Percentiles rank a stretch among this genome's conserved stretches.
Evolutionary conservation across 2,329 filamentous ascomycete species (phyloP).

Genomic region (Samsoniella hepiali): DNA sequence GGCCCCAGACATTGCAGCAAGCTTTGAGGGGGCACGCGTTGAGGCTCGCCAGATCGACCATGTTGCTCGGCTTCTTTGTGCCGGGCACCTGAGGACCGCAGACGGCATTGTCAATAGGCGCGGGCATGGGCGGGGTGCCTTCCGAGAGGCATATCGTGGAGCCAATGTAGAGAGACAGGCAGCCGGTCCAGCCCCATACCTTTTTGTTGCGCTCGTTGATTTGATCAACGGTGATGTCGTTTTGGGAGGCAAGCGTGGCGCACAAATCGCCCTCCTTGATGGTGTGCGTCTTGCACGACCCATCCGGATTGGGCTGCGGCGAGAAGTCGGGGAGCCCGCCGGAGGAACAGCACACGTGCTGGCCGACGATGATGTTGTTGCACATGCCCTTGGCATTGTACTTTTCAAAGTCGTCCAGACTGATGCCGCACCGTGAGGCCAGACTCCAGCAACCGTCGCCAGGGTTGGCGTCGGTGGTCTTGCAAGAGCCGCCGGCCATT

Average conservation of each 20-base stretch:
- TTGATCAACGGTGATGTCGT: background rate
- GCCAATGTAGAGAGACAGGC: slow-evolving; percentile 19
- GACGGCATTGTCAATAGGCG: slow-evolving; percentile 30
- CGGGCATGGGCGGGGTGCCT: slow-evolving; percentile 27
- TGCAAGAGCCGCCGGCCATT: background rate
- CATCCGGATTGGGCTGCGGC: slow-evolving; percentile 9
- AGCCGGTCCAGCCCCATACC: slow-evolving; percentile 29
- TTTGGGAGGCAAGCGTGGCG: background rate
- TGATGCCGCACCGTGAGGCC: background rate
- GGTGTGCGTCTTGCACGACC: background rate
- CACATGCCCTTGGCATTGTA: background rate
- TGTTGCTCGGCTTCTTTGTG: slow-evolving; percentile 27
- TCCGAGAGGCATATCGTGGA: slow-evolving; percentile 25
- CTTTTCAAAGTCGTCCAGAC: background rate
- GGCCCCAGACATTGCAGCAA: slow-evolving; percentile 21
- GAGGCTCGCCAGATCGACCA: slow-evolving; percentile 29
- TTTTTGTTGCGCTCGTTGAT: background rate
- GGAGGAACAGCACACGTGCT: slow-evolving; percentile 10
- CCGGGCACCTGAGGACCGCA: slow-evolving; percentile 43
- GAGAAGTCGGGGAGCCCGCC: background rate
- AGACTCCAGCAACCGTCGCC: background rate
- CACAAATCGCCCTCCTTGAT: background rate
- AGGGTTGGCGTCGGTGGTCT: background rate
- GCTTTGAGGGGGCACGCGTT: slow-evolving; percentile 34
- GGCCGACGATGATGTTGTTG: background rate